A percentile compares a stretch with the other conserved stretches of the same genome.
Evolutionary conservation across 2,329 filamentous ascomycete genomes (phyloP).

Genomic region (Hymenoscyphus infarciens): DNA sequence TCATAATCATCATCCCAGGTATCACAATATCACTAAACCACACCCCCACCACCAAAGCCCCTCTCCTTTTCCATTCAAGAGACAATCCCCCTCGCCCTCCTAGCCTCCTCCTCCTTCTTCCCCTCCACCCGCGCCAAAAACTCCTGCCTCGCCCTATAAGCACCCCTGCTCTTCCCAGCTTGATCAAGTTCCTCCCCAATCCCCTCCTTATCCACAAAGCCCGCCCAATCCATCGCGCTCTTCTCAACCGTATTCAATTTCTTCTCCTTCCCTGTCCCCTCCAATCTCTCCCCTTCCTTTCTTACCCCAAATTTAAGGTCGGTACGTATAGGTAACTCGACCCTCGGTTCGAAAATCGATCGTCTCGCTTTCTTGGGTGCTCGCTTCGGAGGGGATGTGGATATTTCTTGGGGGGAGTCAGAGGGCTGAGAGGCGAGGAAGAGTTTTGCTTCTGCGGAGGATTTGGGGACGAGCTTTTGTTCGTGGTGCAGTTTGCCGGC

Average conservation of each 20-base stretch:
- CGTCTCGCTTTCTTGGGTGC: constrained; percentile 40
- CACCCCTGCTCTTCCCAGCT: constrained; percentile 62
- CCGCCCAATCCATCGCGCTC: constrained; percentile 70
- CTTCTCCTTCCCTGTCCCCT: constrained; percentile 52
- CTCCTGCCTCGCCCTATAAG: constrained; percentile 59
- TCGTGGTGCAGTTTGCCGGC: constrained; percentile 70
- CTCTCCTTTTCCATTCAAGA: not conserved
- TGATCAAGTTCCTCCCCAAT: constrained; percentile 65
- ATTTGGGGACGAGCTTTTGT: constrained; percentile 63
- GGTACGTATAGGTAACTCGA: constrained; percentile 44
- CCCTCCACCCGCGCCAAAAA: constrained; percentile 64
- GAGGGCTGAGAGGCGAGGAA: constrained; percentile 51
- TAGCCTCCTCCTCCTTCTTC: constrained; percentile 57
- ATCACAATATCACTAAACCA: not conserved
- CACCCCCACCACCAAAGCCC: not conserved
- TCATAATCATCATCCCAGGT: not conserved
- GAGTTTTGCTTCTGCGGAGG: constrained; percentile 63
- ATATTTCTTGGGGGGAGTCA: constrained; percentile 28
- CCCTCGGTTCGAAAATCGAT: constrained; percentile 59
- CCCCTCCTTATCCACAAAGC: constrained; percentile 67
- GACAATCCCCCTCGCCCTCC: constrained; percentile 44
- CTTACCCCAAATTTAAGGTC: constrained; percentile 58
- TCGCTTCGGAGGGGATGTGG: constrained; percentile 38
- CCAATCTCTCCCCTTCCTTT: constrained; percentile 14
- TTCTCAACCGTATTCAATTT: constrained; percentile 70